phyloP scores from a whole-genome alignment of 306 rosid species.

The Cicer cuneatum region DNA sequence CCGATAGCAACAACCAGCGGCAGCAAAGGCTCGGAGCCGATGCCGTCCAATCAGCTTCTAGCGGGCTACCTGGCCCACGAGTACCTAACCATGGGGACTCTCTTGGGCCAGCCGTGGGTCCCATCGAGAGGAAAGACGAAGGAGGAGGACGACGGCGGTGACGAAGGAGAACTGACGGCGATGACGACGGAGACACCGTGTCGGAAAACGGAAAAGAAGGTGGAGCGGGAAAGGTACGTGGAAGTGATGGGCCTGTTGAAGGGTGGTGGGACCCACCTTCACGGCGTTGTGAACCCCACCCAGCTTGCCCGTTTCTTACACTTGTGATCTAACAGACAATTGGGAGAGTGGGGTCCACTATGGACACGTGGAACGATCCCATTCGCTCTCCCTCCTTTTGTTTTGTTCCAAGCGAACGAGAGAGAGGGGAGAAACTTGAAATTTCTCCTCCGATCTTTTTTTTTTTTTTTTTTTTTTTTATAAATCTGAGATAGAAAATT shows the following conservation, averaged over 20 bases:
- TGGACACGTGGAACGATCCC: conserved; percentile 48
- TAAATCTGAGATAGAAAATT: conserved; percentile 20
- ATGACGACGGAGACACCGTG: conserved; percentile 9
- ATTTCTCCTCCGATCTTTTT: neutral
- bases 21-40: conserved; percentile 3
- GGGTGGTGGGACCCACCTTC: conserved; percentile 64
- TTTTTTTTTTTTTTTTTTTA: neutral
- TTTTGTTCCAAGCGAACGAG: conserved; percentile 29
- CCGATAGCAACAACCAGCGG: neutral
- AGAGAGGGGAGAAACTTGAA: neutral
- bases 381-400: conserved; percentile 31
- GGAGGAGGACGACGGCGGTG: conserved; percentile 22
- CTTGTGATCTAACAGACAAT: conserved; percentile 55
- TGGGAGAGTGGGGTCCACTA: neutral
- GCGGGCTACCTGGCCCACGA: conserved; percentile 94
- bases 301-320: conserved; percentile 74
- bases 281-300: conserved; percentile 84
- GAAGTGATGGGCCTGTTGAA: conserved; percentile 69
- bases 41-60: conserved; percentile 59
- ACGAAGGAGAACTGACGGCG: conserved; percentile 19
- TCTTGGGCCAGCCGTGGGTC: conserved; percentile 71
- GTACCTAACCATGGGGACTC: conserved; percentile 75
- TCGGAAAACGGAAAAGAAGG: conserved; percentile 37
- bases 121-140: conserved; percentile 36
- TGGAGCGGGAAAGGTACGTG: conserved; percentile 61